These are phyloP conservation scores for Austropuccinia psidii DNA, from an alignment of 1,284 basidiomycete genomes.

Conservation along the genomic window DNA sequence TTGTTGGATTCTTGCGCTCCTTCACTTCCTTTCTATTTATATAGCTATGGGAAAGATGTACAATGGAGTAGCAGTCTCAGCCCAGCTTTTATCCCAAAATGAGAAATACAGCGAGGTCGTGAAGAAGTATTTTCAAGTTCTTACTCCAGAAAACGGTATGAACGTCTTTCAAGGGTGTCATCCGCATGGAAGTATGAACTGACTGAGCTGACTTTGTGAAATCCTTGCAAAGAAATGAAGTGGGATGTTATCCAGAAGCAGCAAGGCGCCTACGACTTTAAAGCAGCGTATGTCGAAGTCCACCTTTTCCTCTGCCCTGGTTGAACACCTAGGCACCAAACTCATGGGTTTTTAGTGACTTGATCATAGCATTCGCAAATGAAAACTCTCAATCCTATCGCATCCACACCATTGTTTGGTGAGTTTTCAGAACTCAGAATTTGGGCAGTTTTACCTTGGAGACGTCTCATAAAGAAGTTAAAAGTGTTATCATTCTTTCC, in stretches of 20 bases:
- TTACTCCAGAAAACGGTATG: conserved; percentile 4
- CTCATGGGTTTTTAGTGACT: neutral
- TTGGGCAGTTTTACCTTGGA: too few species aligned
- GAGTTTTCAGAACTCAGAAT: too few species aligned
- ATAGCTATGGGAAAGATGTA: neutral
- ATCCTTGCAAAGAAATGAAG: conserved; percentile 14
- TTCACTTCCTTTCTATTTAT: too few species aligned
- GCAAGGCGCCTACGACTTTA: neutral
- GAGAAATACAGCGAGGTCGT: neutral
- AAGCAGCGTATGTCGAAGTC: neutral
- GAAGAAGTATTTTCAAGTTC: neutral
- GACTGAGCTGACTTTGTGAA: neutral
- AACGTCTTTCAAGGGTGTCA: too few species aligned
- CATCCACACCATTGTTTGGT: too few species aligned
- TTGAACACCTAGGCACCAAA: neutral
- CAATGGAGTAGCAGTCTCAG: neutral
- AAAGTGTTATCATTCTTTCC: too few species aligned
- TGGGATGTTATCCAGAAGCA: neutral
- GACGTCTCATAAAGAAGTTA: too few species aligned
- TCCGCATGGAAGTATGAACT: neutral
- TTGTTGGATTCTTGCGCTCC: neutral
- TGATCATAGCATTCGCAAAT: neutral
- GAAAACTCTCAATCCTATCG: neutral
- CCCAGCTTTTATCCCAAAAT: neutral
- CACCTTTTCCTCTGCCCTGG: neutral